Evolutionary conservation across 306 rosid species (phyloP).

Genomic region (Vigna hirtella): DNA sequence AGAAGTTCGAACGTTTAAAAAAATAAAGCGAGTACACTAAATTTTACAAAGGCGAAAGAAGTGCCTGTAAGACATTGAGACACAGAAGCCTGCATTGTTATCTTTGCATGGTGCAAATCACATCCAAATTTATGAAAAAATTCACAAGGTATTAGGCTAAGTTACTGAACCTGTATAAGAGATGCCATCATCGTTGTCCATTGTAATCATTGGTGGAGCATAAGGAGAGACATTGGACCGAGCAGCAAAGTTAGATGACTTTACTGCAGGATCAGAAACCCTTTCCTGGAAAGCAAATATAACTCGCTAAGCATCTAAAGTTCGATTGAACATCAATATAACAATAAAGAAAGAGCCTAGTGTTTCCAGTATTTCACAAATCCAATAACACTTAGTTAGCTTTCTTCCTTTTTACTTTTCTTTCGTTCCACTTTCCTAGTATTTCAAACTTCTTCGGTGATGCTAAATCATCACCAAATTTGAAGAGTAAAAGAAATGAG

Average conservation of each 20-base stretch:
- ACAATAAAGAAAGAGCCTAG: conserved; percentile 23
- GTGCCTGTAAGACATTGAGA: neutral
- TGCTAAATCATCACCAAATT: conserved; percentile 17
- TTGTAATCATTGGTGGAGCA: conserved; percentile 68
- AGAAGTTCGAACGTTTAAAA: conserved; percentile 7
- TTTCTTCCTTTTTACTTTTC: conserved; percentile 9
- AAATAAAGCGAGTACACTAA: conserved; percentile 11
- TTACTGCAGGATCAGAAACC: conserved; percentile 76
- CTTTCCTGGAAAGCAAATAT: conserved; percentile 67
- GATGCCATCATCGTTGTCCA: conserved; percentile 91
- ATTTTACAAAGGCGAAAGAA: conserved; percentile 30
- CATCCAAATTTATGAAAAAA: conserved; percentile 33
- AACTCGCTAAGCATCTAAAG: conserved; percentile 36
- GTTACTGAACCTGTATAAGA: conserved; percentile 81
- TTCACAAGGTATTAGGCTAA: conserved; percentile 40
- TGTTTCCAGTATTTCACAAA: conserved; percentile 14
- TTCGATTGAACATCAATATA: conserved; percentile 20
- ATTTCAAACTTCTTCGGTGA: conserved; percentile 35
- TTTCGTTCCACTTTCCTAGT: conserved; percentile 6
- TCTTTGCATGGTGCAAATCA: conserved; percentile 13
- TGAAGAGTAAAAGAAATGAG: conserved; percentile 25
- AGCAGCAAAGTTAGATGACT: conserved; percentile 72
- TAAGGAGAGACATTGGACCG: conserved; percentile 77
- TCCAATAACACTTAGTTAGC: conserved; percentile 9
- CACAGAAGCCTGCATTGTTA: conserved; percentile 16